These are phyloP conservation scores for Solanum rostratum DNA, from an alignment of 257 asterid species.

Conservation along the genomic window DNA sequence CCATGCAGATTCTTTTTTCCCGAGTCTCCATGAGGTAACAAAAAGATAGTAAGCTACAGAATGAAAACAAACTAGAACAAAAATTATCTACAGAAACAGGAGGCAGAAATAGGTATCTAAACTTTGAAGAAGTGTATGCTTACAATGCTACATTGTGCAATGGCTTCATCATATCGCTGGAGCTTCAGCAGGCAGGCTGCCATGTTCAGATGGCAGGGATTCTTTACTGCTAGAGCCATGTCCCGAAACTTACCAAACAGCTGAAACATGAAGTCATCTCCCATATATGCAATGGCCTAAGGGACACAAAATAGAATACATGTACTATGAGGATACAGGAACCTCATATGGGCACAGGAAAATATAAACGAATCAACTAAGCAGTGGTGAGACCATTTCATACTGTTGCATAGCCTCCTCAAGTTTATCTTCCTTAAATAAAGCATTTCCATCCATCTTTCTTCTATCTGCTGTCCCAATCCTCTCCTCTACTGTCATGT, in stretches of 20 bases:
- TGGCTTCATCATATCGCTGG: constrained; percentile 82
- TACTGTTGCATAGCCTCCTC: constrained; percentile 95
- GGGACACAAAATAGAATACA: constrained; percentile 2
- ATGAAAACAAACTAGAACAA: background rate
- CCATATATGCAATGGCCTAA: constrained; percentile 95
- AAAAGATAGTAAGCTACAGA: background rate
- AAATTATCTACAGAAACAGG: background rate
- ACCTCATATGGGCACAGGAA: too few relatives aligned
- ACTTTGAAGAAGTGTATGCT: constrained; percentile 7
- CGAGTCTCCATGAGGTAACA: background rate
- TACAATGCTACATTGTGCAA: constrained; percentile 86
- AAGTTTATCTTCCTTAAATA: constrained; percentile 79
- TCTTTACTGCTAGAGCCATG: constrained; percentile 95
- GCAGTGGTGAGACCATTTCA: constrained; percentile 60
- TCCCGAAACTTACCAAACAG: constrained; percentile 87
- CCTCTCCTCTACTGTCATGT: constrained; percentile 99
- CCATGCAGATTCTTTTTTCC: background rate
- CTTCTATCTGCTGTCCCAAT: constrained; percentile 91
- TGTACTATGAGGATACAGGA: background rate
- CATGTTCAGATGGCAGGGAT: constrained; percentile 93
- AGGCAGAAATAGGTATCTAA: background rate
- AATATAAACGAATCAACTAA: background rate
- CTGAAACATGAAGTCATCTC: constrained; percentile 99
- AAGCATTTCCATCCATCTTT: constrained; percentile 90
- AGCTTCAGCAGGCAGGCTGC: constrained; percentile 91